A percentile compares a stretch with the other conserved stretches of the same genome.
These are phyloP conservation scores for Protomyces arabidopsidicola DNA, from an alignment of 1,139 yeast species.

Conservation along the genomic window DNA sequence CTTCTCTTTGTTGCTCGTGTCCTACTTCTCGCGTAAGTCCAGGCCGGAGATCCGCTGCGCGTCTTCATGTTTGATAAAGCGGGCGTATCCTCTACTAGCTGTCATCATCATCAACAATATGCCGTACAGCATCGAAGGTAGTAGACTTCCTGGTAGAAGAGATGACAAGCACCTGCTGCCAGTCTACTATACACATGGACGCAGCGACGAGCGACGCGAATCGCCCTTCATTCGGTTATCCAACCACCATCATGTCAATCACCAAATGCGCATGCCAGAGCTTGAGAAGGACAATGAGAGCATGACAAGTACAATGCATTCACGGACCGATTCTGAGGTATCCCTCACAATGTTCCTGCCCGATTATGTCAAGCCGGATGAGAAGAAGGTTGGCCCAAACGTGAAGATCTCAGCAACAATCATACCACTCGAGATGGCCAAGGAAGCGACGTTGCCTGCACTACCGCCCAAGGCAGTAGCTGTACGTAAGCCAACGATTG, in stretches of 20 bases:
- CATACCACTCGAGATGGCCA: background rate
- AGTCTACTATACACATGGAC: conserved; percentile 6
- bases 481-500: background rate
- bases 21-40: too few relatives aligned
- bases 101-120: background rate
- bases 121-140: background rate
- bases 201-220: background rate
- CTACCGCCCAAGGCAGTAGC: background rate
- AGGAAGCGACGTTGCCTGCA: background rate
- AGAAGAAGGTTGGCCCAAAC: background rate
- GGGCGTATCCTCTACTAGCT: too few relatives aligned
- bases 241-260: background rate
- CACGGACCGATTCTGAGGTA: conserved; percentile 4
- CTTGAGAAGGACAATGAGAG: background rate
- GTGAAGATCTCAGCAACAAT: conserved; percentile 1
- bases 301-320: background rate
- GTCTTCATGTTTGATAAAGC: too few relatives aligned
- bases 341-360: background rate
- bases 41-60: too few relatives aligned
- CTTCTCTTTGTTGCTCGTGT: too few relatives aligned
- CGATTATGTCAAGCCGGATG: conserved; percentile 3
- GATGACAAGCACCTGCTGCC: conserved; percentile 12
- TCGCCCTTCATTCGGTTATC: background rate
- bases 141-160: background rate
- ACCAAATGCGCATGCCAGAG: background rate